Conservation (phyloP, 108 stramenopile genomes). For the Cyclostephanos tholiformis region DNA sequence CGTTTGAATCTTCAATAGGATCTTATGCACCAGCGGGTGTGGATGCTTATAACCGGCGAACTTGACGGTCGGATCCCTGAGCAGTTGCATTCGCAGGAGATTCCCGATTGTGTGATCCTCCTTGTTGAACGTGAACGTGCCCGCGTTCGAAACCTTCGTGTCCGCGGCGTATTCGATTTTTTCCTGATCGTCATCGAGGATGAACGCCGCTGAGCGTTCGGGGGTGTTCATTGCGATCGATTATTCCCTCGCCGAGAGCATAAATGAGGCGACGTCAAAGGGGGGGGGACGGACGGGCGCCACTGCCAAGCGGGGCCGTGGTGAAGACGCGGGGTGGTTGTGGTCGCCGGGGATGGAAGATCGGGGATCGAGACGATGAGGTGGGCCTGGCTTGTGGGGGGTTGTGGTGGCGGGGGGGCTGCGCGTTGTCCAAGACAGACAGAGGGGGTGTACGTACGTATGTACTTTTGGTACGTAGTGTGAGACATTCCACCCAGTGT, state of each 20-base stretch:
- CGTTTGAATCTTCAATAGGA: conserved; percentile 90
- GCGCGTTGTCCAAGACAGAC: no score
- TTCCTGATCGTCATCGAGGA: conserved; percentile 82
- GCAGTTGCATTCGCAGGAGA: conserved; percentile 93
- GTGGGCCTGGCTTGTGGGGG: no score
- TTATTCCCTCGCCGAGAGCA: neutral
- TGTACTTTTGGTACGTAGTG: no score
- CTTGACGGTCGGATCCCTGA: conserved; percentile 85
- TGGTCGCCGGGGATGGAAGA: no score
- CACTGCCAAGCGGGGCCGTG: no score
- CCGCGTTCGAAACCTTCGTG: conserved; percentile 93
- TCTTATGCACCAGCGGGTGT: conserved; percentile 90
- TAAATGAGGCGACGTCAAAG: neutral
- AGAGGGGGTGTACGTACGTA: no score
- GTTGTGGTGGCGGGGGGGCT: no score
- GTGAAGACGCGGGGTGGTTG: no score
- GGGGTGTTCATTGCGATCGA: conserved; percentile 77
- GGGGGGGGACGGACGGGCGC: no score
- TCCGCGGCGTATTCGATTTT: conserved; percentile 85
- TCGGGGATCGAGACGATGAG: no score
- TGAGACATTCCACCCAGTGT: no score
- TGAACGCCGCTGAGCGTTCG: conserved; percentile 80
- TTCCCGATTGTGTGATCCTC: conserved; percentile 98
- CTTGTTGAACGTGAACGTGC: conserved; percentile 95
- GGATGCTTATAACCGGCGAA: conserved; percentile 95